These are phyloP conservation scores for Geranium brycei DNA, from an alignment of 345 rosid species.

Conservation along the genomic window DNA sequence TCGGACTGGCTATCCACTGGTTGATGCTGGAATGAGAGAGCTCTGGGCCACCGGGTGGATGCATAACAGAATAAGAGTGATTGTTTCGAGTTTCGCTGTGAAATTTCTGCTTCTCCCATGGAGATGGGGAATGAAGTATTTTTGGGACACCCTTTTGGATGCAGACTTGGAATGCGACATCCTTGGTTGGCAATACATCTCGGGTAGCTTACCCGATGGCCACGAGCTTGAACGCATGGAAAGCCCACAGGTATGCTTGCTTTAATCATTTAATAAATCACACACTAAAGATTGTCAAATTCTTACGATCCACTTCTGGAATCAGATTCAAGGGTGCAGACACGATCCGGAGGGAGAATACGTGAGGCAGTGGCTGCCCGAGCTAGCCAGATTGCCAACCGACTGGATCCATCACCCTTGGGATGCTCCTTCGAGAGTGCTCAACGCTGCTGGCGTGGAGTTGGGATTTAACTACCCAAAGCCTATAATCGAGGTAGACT, in stretches of 20 bases:
- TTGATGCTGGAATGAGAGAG: slow-evolving; percentile 98
- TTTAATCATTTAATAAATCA: slow-evolving; percentile 2
- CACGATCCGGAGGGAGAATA: slow-evolving; percentile 81
- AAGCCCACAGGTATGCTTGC: slow-evolving; percentile 49
- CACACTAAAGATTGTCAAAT: background rate
- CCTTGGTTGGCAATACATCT: slow-evolving; percentile 93
- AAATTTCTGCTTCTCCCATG: slow-evolving; percentile 85
- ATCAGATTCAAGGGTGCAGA: slow-evolving; percentile 69
- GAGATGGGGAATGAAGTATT: slow-evolving; percentile 97
- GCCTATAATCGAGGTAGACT: slow-evolving; percentile 60
- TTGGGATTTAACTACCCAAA: slow-evolving; percentile 53
- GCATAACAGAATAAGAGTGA: slow-evolving; percentile 77
- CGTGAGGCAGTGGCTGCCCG: slow-evolving; percentile 85
- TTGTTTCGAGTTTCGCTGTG: slow-evolving; percentile 77
- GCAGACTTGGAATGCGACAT: slow-evolving; percentile 83
- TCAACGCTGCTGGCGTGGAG: slow-evolving; percentile 63
- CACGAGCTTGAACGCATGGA: slow-evolving; percentile 88
- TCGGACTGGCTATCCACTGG: slow-evolving; percentile 82
- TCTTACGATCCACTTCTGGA: too few relatives aligned
- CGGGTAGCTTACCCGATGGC: slow-evolving; percentile 89
- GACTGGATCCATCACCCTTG: slow-evolving; percentile 96
- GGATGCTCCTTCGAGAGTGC: slow-evolving; percentile 61
- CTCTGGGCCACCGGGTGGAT: slow-evolving; percentile 98
- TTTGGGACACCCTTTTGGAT: slow-evolving; percentile 90
- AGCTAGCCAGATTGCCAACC: slow-evolving; percentile 74